Conservation (phyloP, 345 rosid genomes). For the Acer saccharum region DNA sequence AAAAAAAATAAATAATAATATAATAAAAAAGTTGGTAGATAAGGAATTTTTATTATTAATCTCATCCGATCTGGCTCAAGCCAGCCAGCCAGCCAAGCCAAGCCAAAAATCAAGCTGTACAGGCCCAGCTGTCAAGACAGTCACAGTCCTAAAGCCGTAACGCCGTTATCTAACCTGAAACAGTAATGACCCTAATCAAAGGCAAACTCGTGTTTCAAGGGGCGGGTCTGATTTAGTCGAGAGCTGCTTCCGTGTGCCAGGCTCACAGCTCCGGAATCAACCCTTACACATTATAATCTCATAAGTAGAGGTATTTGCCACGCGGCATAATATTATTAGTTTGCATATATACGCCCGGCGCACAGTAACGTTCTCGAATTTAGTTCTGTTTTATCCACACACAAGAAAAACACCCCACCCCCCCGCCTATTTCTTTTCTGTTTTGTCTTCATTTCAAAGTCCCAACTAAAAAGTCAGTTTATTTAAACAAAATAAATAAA, state of each 20-base stretch:
- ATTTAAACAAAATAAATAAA: neutral
- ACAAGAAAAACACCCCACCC: neutral
- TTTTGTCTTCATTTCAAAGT: conserved; percentile 36
- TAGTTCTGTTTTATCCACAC: conserved; percentile 17
- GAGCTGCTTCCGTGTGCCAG: neutral
- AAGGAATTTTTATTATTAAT: too few relatives aligned
- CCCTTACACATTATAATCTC: neutral
- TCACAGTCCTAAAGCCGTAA: conserved; percentile 17
- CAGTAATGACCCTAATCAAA: neutral
- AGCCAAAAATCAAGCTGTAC: neutral
- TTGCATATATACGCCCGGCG: neutral
- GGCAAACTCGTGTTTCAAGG: conserved; percentile 20
- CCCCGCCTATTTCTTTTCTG: conserved; percentile 37
- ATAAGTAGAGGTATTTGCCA: neutral
- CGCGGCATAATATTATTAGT: neutral
- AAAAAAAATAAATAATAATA: too few relatives aligned
- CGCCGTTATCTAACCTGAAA: conserved; percentile 25
- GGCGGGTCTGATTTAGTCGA: conserved; percentile 19
- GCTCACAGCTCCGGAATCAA: neutral
- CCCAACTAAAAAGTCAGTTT: neutral
- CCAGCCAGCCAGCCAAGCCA: neutral
- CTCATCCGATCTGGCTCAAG: neutral
- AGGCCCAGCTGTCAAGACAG: neutral
- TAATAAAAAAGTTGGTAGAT: too few relatives aligned
- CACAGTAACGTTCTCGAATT: neutral